Percentiles rank a stretch among this genome's conserved stretches.
These are phyloP conservation scores for Cystobasidium ongulense DNA, from an alignment of 768 basidiomycete genomes.

Conservation along the genomic window DNA sequence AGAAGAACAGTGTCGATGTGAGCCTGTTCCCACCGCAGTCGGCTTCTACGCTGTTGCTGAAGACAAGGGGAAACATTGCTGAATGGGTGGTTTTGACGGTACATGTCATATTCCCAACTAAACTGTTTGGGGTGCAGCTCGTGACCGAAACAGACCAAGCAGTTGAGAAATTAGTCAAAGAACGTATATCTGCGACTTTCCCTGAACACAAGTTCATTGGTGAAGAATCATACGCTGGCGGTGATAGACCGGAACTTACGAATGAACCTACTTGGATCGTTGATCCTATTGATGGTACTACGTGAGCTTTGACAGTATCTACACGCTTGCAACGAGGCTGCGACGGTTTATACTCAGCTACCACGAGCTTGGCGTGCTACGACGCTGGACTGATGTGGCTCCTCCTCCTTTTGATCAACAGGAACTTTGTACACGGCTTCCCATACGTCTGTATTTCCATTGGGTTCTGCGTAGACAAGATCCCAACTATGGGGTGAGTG, in stretches of 20 bases:
- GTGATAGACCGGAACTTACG: conserved; percentile 50
- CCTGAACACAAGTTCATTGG: conserved; percentile 56
- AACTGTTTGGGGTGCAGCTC: conserved; percentile 49
- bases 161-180: conserved; percentile 76
- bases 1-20: conserved; percentile 82
- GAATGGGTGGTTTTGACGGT: background rate
- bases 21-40: background rate
- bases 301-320: conserved; percentile 34
- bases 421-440: conserved; percentile 73
- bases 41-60: background rate
- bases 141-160: conserved; percentile 90
- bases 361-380: too few relatives aligned
- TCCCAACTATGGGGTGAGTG: conserved; percentile 65
- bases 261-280: conserved; percentile 92
- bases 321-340: background rate
- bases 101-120: background rate
- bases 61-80: too few relatives aligned
- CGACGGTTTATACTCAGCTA: too few relatives aligned
- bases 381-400: background rate
- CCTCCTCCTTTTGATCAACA: background rate
- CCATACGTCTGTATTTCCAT: conserved; percentile 85
- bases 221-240: conserved; percentile 81
- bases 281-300: conserved; percentile 72
- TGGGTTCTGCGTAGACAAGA: conserved; percentile 71
- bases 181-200: conserved; percentile 53